Evolutionary conservation across 2,329 filamentous ascomycete genomes (phyloP), one percentile per base, ranked within the genome.

Genomic region (Sporothrix schenckii): DNA sequence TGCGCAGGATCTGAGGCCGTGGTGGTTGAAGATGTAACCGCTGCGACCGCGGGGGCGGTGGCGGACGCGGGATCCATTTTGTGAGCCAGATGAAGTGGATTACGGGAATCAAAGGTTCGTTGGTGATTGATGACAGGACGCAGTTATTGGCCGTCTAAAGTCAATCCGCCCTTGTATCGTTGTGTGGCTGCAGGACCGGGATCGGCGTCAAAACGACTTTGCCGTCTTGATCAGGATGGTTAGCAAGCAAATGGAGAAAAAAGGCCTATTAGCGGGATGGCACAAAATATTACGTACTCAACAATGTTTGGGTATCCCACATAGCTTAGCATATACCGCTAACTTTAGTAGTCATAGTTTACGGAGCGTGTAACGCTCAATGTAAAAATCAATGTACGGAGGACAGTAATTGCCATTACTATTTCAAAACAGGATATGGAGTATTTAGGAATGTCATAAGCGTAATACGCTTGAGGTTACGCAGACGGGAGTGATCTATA

Each of bases 41-140:
- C 44, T 24, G 44, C 27, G 60, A 44, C 63, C 27, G 69, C 34
- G 53, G 52, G 52, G 41, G 52, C 53, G 27, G 41, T 3, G 41
- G 49, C 68, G 61, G 69, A 66, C 61, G 53, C 61, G 53, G 69
- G 53, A 53, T 70, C 69, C 69, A 70, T 70, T 60, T 30, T 41
- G 21, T 7, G 34, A 5, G 34, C 21, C 14, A 34, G n/a, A n/a
- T 16, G 10, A 39, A 24, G 52, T 24, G 3, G 66, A 4, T 19
- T 41, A 21, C 19, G 27, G 4, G 14, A 19, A 41, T 3, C 53
- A 7, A 7, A 14, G 14, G 11, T 9, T 41, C 4, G 30, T 27
- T 27, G 24, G 9, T 14, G n/a, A 19, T 30, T 44, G 65, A 7
- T 14, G 24, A 13, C 21, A 21, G 13, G 21, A 41, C 6, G 39